These are phyloP conservation scores for Leucogyrophana mollusca DNA, from an alignment of 768 basidiomycete species.

Conservation along the genomic window DNA sequence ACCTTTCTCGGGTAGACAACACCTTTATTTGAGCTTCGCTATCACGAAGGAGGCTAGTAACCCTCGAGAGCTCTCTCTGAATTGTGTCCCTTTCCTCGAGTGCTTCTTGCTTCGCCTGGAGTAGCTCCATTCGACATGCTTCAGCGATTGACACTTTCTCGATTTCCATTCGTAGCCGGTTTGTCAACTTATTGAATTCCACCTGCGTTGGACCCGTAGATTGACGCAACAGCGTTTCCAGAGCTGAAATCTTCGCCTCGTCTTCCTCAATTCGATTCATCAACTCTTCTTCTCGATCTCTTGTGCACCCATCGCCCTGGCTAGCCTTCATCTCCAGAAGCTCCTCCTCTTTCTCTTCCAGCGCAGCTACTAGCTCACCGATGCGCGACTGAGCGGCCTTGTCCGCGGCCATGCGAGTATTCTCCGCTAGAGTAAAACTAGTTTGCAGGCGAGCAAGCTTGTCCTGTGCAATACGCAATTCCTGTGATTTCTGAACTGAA, in stretches of 20 bases:
- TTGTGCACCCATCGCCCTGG: conserved; percentile 35
- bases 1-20: conserved; percentile 25
- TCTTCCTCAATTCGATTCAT: conserved; percentile 71
- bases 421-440: conserved; percentile 51
- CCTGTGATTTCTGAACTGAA: conserved; percentile 43
- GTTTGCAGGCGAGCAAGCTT: conserved; percentile 50
- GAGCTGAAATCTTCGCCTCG: conserved; percentile 58
- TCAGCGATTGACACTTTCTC: conserved; percentile 40
- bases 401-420: conserved; percentile 57
- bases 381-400: conserved; percentile 45
- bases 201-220: conserved; percentile 27
- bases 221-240: conserved; percentile 50
- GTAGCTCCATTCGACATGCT: conserved; percentile 42
- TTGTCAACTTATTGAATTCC: conserved; percentile 40
- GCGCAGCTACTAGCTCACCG: conserved; percentile 36
- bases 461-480: conserved; percentile 40
- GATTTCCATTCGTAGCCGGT: conserved; percentile 41
- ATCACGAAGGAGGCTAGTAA: conserved; percentile 17
- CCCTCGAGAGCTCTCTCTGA: conserved; percentile 29
- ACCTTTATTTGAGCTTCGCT: conserved; percentile 23
- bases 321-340: conserved; percentile 39
- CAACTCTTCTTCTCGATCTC: conserved; percentile 58
- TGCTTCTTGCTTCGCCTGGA: conserved; percentile 53
- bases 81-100: conserved; percentile 41
- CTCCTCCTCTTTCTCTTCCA: conserved; percentile 64